Evolutionary conservation across 2,329 filamentous ascomycete genomes (phyloP).

Genomic region (Verruconis gallopava): DNA sequence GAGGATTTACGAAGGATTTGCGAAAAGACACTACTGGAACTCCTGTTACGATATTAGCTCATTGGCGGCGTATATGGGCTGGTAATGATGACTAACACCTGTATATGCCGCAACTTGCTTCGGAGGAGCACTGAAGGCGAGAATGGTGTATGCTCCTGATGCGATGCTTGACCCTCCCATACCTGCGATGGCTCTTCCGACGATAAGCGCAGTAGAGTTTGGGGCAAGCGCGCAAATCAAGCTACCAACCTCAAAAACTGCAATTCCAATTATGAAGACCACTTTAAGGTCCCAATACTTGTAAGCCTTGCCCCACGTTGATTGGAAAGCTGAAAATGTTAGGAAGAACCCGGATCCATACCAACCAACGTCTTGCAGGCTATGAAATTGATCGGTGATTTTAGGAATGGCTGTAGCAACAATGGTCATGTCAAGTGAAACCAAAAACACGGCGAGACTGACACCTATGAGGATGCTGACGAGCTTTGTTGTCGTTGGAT

Average conservation of each 20-base stretch:
- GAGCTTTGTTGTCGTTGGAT: conserved; percentile 10
- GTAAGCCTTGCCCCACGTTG: conserved; percentile 33
- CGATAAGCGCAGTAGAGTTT: conserved; percentile 20
- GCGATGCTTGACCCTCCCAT: conserved; percentile 28
- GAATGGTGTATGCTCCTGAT: conserved; percentile 27
- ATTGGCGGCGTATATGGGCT: too few relatives aligned
- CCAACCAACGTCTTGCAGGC: conserved; percentile 24
- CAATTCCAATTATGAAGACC: conserved; percentile 20
- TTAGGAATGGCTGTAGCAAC: conserved; percentile 25
- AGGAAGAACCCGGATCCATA: conserved; percentile 28
- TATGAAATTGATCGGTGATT: conserved; percentile 25
- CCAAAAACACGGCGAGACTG: conserved; percentile 9
- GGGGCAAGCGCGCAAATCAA: conserved; percentile 33
- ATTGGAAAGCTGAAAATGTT: conserved; percentile 27
- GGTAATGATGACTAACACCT: too few relatives aligned
- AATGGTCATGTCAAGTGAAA: conserved; percentile 18
- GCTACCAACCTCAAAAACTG: conserved; percentile 41
- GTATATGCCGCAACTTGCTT: conserved; percentile 25
- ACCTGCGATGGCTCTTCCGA: conserved; percentile 29
- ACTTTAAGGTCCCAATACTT: conserved; percentile 30
- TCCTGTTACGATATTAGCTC: too few relatives aligned
- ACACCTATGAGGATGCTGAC: conserved; percentile 9
- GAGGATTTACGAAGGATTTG: too few relatives aligned
- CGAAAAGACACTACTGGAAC: too few relatives aligned
- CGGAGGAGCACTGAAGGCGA: conserved; percentile 30